Percentiles rank a stretch among this genome's conserved stretches.
phyloP scores from a whole-genome alignment of 345 rosid genomes.

The Alliaria petiolata region DNA sequence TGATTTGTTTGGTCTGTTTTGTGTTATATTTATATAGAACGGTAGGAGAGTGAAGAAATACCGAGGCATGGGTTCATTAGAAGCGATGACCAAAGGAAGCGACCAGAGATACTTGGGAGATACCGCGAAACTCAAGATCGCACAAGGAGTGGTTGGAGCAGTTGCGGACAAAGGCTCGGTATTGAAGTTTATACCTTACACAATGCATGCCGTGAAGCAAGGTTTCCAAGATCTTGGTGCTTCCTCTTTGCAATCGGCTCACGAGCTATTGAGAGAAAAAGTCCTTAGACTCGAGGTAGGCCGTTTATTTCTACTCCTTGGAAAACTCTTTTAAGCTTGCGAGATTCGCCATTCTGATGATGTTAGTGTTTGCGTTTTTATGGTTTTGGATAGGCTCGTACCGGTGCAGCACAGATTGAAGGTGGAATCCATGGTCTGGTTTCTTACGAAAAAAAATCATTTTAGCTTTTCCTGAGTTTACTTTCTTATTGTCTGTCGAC shows the following conservation, averaged over 20 bases:
- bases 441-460: slow-evolving; percentile 66
- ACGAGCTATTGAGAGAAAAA: slow-evolving; percentile 55
- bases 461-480: slow-evolving; percentile 9
- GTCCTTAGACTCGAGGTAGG: slow-evolving; percentile 76
- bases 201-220: slow-evolving; percentile 96
- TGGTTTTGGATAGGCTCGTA: slow-evolving; percentile 51
- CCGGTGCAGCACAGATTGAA: slow-evolving; percentile 91
- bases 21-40: slow-evolving; percentile 36
- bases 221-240: slow-evolving; percentile 98
- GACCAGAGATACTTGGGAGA: slow-evolving; percentile 93
- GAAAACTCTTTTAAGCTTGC: not conserved
- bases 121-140: slow-evolving; percentile 76
- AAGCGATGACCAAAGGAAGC: slow-evolving; percentile 97
- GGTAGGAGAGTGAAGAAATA: slow-evolving; percentile 61
- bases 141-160: slow-evolving; percentile 96
- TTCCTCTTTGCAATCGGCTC: slow-evolving; percentile 67
- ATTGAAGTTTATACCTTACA: slow-evolving; percentile 70
- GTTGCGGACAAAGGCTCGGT: slow-evolving; percentile 90
- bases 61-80: slow-evolving; percentile 95
- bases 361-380: not conserved
- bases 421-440: slow-evolving; percentile 82
- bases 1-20: not conserved
- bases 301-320: not conserved
- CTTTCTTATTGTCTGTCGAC: not conserved
- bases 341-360: not conserved